phyloP scores from a whole-genome alignment of 495 filamentous ascomycete genomes.

The Polyplosphaeria fusca region DNA sequence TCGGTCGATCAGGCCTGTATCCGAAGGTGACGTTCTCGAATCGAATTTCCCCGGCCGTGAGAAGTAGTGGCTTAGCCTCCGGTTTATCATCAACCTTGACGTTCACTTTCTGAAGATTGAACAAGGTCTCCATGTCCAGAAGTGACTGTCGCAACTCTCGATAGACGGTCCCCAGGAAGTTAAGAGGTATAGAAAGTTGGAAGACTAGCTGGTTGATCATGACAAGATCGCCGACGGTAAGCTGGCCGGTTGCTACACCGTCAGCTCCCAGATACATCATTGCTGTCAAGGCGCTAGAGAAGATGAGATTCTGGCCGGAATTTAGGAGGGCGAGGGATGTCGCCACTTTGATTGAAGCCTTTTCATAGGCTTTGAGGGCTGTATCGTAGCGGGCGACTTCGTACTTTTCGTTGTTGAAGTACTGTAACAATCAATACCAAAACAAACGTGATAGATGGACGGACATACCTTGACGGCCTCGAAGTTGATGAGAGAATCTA shows the following conservation, averaged over 20 bases:
- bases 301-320: conserved; percentile 97
- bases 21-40: conserved; percentile 96
- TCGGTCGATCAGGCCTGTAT: conserved; percentile 82
- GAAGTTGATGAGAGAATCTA: conserved; percentile 96
- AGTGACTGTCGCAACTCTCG: conserved; percentile 91
- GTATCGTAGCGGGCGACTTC: conserved; percentile 88
- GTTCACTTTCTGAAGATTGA: conserved; percentile 98
- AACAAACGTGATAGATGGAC: neutral
- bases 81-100: conserved; percentile 74
- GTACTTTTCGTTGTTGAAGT: conserved; percentile 98
- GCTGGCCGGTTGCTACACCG: conserved; percentile 72
- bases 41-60: conserved; percentile 80
- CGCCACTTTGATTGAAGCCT: conserved; percentile 91
- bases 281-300: conserved; percentile 86
- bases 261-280: conserved; percentile 98
- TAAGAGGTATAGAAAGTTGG: conserved; percentile 91
- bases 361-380: conserved; percentile 81
- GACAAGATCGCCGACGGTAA: conserved; percentile 95
- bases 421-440: conserved; percentile 44
- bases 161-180: conserved; percentile 95
- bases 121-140: conserved; percentile 96
- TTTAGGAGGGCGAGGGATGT: conserved; percentile 92
- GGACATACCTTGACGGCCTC: conserved; percentile 75
- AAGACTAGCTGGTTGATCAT: conserved; percentile 99
- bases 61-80: conserved; percentile 65